Evolutionary conservation across 139 green algal genomes (phyloP), one percentile per base, ranked within the genome.

Genomic region (Chlamydomonas applanata): DNA sequence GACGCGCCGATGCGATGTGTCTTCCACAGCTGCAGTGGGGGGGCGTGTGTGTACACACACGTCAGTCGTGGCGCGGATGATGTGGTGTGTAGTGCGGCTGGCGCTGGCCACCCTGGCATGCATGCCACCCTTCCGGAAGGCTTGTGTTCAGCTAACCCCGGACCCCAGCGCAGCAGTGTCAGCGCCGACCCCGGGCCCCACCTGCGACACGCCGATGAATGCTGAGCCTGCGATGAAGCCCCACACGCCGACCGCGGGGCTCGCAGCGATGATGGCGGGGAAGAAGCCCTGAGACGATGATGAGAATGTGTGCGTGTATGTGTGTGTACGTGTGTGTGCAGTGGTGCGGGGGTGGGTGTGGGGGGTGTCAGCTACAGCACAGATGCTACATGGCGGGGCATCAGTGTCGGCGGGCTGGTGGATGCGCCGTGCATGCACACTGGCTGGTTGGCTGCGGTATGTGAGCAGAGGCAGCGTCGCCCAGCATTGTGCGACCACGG

Each of bases 1-100:
- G 36, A 72, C 20, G 11, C 24, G 62, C 68, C 78, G 30, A 84
- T 84, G 61, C 78, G 78, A 61, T 84, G 57, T 13, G 78, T 77
- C 73, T 84, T 84, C 60, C 74, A 79, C 34, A 79, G 53, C 74
- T 79, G 45, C 32, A 35, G 33, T 4, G 5, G 11, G 22, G 36
- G 45, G 14, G 25, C 16, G 33, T 7, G 44, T 19, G 27, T 22
- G 60, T 67, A 7, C 40, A 49, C 7, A 49, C 7, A 9, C 5
- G 49, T 4, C 17, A 74, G 24, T 11, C 7, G 14, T 35, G 25
- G 46, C n/a, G n/a, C n/a, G n/a, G n/a, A n/a, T n/a, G n/a, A n/a
- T n/a, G n/a, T n/a, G n/a, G n/a, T n/a, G n/a, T n/a, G n/a, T n/a
- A n/a, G n/a, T n/a, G n/a, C n/a, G n/a, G n/a, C n/a, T n/a, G n/a